phyloP scores from a whole-genome alignment of 768 basidiomycete species.

The Suillus subalutaceus region DNA sequence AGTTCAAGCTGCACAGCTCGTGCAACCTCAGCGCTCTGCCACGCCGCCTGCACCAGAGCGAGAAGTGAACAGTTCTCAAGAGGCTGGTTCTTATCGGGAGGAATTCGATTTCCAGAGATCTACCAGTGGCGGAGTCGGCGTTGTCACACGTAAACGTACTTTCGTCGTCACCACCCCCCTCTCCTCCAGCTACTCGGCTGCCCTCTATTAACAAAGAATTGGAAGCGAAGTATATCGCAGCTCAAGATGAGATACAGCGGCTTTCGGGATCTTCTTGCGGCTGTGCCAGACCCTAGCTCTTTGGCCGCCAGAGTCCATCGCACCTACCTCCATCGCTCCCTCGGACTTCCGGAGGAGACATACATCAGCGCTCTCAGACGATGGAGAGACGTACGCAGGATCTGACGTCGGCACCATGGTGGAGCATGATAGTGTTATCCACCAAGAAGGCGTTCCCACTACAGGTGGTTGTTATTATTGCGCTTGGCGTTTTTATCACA shows the following conservation, averaged over 20 bases:
- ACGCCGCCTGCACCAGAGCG: conserved; percentile 47
- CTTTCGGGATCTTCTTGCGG: conserved; percentile 62
- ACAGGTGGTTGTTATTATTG: conserved; percentile 88
- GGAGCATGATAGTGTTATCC: conserved; percentile 54
- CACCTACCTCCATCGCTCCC: conserved; percentile 42
- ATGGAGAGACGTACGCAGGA: conserved; percentile 47
- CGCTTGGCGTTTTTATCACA: conserved; percentile 90
- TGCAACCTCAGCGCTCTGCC: conserved; percentile 40
- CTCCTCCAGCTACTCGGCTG: conserved; percentile 30
- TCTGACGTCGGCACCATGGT: conserved; percentile 66
- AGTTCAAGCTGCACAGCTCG: conserved; percentile 24
- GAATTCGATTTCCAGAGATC: conserved; percentile 32
- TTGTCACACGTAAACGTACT: conserved; percentile 52
- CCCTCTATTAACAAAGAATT: conserved; percentile 49
- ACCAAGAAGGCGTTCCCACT: conserved; percentile 91
- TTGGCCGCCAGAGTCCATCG: conserved; percentile 39
- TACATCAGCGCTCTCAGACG: conserved; percentile 56
- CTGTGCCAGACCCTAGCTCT: conserved; percentile 53
- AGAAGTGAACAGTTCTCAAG: conserved; percentile 46
- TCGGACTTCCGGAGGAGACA: conserved; percentile 61
- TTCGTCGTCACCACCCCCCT: conserved; percentile 27
- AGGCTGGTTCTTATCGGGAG: conserved; percentile 51
- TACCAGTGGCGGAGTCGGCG: conserved; percentile 35
- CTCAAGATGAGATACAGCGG: conserved; percentile 70
- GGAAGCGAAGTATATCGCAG: conserved; percentile 58